Conservation (phyloP, 176 grass and related monocot species). For the Ensete ventricosum region DNA sequence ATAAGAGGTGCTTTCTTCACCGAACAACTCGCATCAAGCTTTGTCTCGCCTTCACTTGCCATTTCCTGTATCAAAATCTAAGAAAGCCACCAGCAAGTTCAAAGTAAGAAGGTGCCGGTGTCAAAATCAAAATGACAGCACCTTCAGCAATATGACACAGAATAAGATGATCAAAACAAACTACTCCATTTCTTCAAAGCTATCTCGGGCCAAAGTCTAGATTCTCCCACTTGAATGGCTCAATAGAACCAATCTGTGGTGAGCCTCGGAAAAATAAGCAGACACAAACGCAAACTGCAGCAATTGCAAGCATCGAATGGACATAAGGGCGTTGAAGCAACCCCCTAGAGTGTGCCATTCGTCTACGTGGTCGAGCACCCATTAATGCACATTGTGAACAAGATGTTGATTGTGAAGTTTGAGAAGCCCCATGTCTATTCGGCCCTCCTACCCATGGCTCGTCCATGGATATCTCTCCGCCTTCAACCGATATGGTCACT, state of each 20-base stretch:
- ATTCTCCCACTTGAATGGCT: slow-evolving; percentile 80
- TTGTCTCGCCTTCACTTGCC: too few relatives aligned
- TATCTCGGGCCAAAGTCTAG: slow-evolving; percentile 53
- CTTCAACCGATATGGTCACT: slow-evolving; percentile 45
- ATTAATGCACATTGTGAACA: slow-evolving; percentile 62
- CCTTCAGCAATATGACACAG: neutral
- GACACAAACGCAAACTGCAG: slow-evolving; percentile 82
- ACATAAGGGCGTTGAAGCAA: slow-evolving; percentile 63
- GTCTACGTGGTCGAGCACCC: slow-evolving; percentile 30
- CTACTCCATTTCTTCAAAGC: neutral
- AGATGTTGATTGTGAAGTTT: slow-evolving; percentile 40
- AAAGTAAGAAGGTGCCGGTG: too few relatives aligned
- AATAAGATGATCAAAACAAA: neutral
- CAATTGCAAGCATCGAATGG: slow-evolving; percentile 85
- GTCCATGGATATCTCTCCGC: slow-evolving; percentile 42
- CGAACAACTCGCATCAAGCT: neutral
- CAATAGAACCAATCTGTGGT: slow-evolving; percentile 53
- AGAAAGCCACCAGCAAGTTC: too few relatives aligned
- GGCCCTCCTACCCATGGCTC: slow-evolving; percentile 26
- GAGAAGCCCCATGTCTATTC: slow-evolving; percentile 15
- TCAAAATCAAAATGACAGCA: neutral
- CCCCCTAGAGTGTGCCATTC: slow-evolving; percentile 39
- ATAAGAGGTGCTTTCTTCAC: neutral
- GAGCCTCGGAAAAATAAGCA: slow-evolving; percentile 69
- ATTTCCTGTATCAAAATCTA: neutral